A percentile compares a stretch with the other conserved stretches of the same genome.
Conservation (phyloP, 345 rosid species). For the Ricinus communis region DNA sequence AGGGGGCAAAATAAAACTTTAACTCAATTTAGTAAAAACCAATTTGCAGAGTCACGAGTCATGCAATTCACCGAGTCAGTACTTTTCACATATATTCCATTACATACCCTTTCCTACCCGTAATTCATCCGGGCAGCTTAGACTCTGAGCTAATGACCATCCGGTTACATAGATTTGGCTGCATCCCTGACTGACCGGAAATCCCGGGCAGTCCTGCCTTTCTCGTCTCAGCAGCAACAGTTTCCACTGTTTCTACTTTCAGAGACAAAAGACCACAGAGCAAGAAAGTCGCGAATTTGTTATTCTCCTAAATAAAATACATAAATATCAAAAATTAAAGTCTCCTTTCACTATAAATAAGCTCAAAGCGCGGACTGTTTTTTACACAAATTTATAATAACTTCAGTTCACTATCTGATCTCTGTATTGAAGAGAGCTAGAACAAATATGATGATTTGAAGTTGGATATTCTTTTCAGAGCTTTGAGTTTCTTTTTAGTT, state of each 20-base stretch:
- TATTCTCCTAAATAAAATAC: too few species aligned
- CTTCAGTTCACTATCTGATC: constrained; percentile 1
- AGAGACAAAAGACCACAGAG: not conserved
- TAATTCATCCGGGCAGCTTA: constrained; percentile 17
- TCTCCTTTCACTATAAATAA: not conserved
- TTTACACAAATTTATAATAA: not conserved
- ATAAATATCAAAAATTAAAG: too few species aligned
- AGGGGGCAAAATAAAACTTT: too few species aligned
- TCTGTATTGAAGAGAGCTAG: not conserved
- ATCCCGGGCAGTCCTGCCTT: constrained; percentile 28
- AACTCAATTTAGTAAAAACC: not conserved
- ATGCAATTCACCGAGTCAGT: not conserved
- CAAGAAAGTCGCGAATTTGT: too few species aligned
- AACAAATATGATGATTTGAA: constrained; percentile 5
- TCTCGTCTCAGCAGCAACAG: not conserved
- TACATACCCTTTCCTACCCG: constrained; percentile 20
- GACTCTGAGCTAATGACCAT: not conserved
- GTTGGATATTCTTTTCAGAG: not conserved
- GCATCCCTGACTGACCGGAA: constrained; percentile 34
- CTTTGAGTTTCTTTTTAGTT: not conserved
- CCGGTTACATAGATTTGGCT: too few species aligned
- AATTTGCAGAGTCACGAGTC: not conserved
- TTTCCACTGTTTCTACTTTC: constrained; percentile 11
- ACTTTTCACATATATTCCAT: not conserved
- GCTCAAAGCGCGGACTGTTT: constrained; percentile 7